Percentiles rank a stretch among this genome's conserved stretches.
Conservation (phyloP, 208 protist species). For the Acanthamoeba healyi region DNA sequence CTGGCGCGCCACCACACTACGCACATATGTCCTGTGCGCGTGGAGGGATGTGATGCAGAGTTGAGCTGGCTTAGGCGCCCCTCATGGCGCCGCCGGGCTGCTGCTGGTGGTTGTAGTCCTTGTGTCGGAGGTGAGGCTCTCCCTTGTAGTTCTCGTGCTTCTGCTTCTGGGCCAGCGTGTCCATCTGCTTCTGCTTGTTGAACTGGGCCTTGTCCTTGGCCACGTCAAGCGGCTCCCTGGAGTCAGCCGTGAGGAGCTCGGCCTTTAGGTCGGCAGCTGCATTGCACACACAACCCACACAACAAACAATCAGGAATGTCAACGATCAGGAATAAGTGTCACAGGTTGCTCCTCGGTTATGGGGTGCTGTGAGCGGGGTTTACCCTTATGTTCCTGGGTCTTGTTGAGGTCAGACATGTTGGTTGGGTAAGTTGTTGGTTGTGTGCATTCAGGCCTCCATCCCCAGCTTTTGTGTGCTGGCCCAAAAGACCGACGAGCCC, state of each 20-base stretch:
- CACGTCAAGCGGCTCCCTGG: background rate
- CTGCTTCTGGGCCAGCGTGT: background rate
- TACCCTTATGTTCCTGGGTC: background rate
- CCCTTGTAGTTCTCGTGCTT: constrained; percentile 50
- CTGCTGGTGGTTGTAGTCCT: constrained; percentile 54
- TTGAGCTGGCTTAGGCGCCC: background rate
- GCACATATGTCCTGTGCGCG: too few relatives aligned
- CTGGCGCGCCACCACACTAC: background rate
- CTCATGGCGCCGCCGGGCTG: constrained; percentile 10
- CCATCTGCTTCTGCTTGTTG: background rate
- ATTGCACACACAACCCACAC: background rate
- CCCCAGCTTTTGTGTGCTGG: too few relatives aligned
- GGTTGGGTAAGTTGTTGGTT: background rate
- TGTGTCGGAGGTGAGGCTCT: background rate
- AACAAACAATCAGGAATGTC: background rate
- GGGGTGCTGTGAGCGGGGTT: background rate
- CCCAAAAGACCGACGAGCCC: too few relatives aligned
- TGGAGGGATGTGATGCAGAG: too few relatives aligned
- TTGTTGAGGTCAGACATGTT: background rate
- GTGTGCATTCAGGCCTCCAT: too few relatives aligned
- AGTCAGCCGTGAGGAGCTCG: background rate
- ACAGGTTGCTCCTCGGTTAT: background rate
- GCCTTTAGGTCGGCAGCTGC: constrained; percentile 8
- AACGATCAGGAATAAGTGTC: too few relatives aligned
- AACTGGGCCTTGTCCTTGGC: background rate